Conservation (phyloP, 345 rosid species). For the Mangifera indica region DNA sequence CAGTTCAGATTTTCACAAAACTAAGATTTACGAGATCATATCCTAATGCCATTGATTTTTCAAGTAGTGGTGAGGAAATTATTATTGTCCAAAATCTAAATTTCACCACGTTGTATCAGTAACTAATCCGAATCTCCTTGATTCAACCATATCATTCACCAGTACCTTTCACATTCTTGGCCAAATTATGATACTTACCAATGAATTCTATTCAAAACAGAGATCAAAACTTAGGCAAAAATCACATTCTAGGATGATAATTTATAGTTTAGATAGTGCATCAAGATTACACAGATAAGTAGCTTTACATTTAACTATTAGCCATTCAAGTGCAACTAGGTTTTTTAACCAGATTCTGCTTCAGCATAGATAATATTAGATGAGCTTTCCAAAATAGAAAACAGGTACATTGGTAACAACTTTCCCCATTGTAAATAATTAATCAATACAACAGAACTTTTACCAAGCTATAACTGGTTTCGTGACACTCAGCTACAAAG, state of each 20-base stretch:
- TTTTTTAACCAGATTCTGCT: conserved; percentile 4
- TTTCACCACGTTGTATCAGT: neutral
- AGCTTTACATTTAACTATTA: neutral
- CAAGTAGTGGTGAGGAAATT: neutral
- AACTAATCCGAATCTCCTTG: neutral
- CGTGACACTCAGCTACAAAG: neutral
- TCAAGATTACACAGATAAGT: neutral
- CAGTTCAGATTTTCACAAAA: neutral
- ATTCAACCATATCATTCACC: neutral
- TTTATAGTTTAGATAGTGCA: neutral
- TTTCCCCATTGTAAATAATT: neutral
- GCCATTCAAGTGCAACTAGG: neutral
- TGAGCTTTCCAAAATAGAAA: neutral
- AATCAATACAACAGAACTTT: neutral
- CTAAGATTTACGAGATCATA: neutral
- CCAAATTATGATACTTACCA: neutral
- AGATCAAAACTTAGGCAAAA: neutral
- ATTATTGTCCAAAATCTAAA: neutral
- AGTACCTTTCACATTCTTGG: neutral
- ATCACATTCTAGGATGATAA: neutral
- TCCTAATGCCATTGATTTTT: neutral
- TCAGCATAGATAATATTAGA: neutral
- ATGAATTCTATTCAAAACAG: neutral
- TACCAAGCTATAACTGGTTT: neutral
- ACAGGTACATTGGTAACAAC: neutral